A percentile compares a stretch with the other conserved stretches of the same genome.
These are phyloP conservation scores for Aspergillus novofumigatus DNA, from an alignment of 2,329 filamentous ascomycete species.

Conservation along the genomic window DNA sequence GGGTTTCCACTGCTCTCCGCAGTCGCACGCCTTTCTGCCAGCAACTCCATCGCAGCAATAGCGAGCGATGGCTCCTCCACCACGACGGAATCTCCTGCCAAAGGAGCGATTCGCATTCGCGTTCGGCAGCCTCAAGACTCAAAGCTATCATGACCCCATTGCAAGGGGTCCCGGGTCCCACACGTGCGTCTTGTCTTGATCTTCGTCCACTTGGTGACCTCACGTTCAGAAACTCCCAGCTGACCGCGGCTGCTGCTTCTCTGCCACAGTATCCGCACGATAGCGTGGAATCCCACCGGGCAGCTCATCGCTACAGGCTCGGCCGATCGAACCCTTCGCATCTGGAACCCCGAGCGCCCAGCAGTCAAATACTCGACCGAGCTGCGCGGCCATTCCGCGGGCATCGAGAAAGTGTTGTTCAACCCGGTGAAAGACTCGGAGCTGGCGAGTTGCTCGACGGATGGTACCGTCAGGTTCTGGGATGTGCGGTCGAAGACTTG, in stretches of 20 bases:
- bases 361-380: slow-evolving; percentile 46
- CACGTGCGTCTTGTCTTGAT: slow-evolving; percentile 47
- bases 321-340: slow-evolving; percentile 80
- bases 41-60: slow-evolving; percentile 10
- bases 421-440: slow-evolving; percentile 48
- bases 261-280: slow-evolving; percentile 61
- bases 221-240: not conserved
- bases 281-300: slow-evolving; percentile 86
- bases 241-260: slow-evolving; percentile 5
- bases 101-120: slow-evolving; percentile 66
- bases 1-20: slow-evolving; percentile 5
- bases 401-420: slow-evolving; percentile 47
- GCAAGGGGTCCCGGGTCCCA: slow-evolving; percentile 53
- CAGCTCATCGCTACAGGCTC: slow-evolving; percentile 81
- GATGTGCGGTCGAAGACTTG: slow-evolving; percentile 48
- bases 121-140: slow-evolving; percentile 66
- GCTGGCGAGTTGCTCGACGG: slow-evolving; percentile 46
- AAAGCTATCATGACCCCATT: slow-evolving; percentile 63
- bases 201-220: not conserved
- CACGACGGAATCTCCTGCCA: slow-evolving; percentile 42
- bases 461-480: slow-evolving; percentile 49
- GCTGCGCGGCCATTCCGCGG: slow-evolving; percentile 44
- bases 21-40: not conserved
- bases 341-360: slow-evolving; percentile 70
- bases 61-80: slow-evolving; percentile 35